Base-by-base conservation (phyloP, 495 filamentous ascomycete genomes). In the Neurospora terricola region DNA sequence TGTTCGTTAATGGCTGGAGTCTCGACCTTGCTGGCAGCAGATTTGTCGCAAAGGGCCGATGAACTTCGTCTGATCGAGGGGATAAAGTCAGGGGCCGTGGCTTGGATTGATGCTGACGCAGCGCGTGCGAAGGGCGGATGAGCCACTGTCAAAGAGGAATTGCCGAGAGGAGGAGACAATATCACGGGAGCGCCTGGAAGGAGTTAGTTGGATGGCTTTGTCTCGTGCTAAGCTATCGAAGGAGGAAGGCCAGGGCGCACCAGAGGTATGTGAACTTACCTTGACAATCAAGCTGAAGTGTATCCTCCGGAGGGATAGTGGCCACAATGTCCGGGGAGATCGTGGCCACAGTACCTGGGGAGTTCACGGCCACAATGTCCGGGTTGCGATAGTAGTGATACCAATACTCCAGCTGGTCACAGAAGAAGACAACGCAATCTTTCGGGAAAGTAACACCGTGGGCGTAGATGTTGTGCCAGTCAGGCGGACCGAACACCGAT, bases 401-500 rank as follows among this genome's bases (percentile, higher is more conserved):
- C 75, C 75, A 76, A 16, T 69, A 45, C 18, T 7, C 2, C 14
- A 76, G 59, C 10, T n/a, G 48, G 4, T 36, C 27, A 27, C 72
- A 71, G 3, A 77, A 30, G n/a, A 73, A 10, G 39, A 14, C 36
- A 18, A 75, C 14, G 8, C 12, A 71, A n/a, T 23, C 14, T 66
- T 34, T 14, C 27, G 54, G 54, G 27, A 66, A 36, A 34, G 54
- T 16, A 3, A 8, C 2, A 5, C 11, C 12, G 70, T 54, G 72
- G 10, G 6, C 30, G n/a, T 38, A 38, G 5, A 77, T 42, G 14
- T 73, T 21, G 4, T 34, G 18, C 39, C 69, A 48, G 34, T 80
- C 77, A 34, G 37, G 11, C 0, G 54, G 37, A 4, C 45, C 62
- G 14, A 83, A 70, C 40, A 80, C 54, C 3, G 18, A 7, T 23